phyloP scores from a whole-genome alignment of 106 monocot species.

The Phalaenopsis aphrodite region DNA sequence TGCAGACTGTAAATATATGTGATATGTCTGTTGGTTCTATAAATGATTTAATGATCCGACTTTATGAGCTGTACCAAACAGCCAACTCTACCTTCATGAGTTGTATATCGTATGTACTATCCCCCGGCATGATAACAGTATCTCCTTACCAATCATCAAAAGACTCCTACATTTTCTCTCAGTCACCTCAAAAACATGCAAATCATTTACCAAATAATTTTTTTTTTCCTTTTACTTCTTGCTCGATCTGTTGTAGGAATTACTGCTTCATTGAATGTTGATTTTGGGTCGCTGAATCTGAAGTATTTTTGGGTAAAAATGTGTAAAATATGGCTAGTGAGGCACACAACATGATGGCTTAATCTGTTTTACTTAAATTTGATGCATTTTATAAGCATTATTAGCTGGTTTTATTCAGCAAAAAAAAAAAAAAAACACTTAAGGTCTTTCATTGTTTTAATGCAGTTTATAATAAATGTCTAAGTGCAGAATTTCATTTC shows the following conservation, averaged over 20 bases:
- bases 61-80: slow-evolving; percentile 8
- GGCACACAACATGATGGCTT: too few species aligned
- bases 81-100: background rate
- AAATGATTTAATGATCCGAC: slow-evolving; percentile 4
- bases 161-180: background rate
- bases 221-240: background rate
- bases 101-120: background rate
- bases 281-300: too few species aligned
- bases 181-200: background rate
- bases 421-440: too few species aligned
- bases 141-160: background rate
- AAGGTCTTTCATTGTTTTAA: too few species aligned
- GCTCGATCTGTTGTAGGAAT: background rate
- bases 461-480: too few species aligned
- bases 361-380: too few species aligned
- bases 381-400: too few species aligned
- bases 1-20: slow-evolving; percentile 1
- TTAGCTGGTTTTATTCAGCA: too few species aligned
- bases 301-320: too few species aligned
- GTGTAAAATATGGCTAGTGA: too few species aligned
- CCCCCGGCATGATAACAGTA: background rate
- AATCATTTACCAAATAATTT: background rate
- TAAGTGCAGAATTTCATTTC: too few species aligned
- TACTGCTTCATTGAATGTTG: too few species aligned
- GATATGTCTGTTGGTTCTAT: slow-evolving; percentile 1